Base-by-base conservation (phyloP, 176 grass and related monocot genomes). In the Pontederia crassipes region DNA sequence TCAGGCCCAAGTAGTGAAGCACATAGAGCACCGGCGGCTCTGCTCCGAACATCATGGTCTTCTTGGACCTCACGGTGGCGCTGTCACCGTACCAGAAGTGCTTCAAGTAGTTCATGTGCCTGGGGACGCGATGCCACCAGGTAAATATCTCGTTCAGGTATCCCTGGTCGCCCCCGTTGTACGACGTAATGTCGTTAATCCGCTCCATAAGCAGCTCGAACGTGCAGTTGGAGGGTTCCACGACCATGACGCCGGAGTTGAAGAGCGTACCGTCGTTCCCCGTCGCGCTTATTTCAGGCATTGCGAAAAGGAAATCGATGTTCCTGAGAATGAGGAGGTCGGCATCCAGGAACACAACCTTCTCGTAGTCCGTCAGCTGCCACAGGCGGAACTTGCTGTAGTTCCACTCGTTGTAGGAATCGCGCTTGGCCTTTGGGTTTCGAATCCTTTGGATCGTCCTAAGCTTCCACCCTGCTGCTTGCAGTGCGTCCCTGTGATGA, bases 351-450 rank as follows among this genome's bases (percentile, higher is more conserved):
- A 97, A 97, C 51, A 97, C 88, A 27, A 97, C 80, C 83, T 97
- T 97, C 80, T 97, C 92, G 58, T 97, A 97, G 45, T 97, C 92
- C 2, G 92, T 88, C 8, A 97, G 87, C 77, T 97, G 92, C 92
- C 92, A 97, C 2, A 97, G 71, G 54, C 92, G 73, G 62, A 97
- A 97, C 24, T 97, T 97, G 78, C 92, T 97, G 76, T 97, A 97
- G 76, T 97, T 97, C 78, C 84, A 97, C 68, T 97, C 92, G 28
- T 97, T 97, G 68, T 97, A 97, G 46, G 92, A 80, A 69, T 97
- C 71, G 0, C 73, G 80, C 68, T 97, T 83, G 1, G 92, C 92
- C 64, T 91, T 97, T 0, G 92, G 92, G 65, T 97, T 97, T 57
- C 92, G 81, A 47, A 97, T 97, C 50, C 92, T 78, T 29, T 82